These are phyloP conservation scores for Saprolegnia parasitica DNA, from an alignment of 352 stramenopile genomes.

Conservation along the genomic window DNA sequence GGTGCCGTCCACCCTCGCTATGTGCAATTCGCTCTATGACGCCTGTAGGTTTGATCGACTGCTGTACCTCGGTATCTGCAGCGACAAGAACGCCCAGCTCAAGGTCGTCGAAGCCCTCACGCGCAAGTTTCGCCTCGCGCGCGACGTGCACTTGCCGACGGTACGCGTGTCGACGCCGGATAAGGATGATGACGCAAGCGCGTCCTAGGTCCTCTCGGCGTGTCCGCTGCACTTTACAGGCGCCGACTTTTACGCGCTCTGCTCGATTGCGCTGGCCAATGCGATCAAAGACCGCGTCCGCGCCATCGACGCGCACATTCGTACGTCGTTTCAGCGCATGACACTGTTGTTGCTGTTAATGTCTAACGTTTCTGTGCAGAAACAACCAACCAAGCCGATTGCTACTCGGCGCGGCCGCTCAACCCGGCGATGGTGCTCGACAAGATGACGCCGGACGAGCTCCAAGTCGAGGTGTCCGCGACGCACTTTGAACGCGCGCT, in stretches of 20 bases:
- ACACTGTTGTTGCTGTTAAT: neutral
- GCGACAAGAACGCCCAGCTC: slow-evolving; percentile 57
- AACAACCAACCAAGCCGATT: slow-evolving; percentile 66
- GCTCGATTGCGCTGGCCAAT: slow-evolving; percentile 64
- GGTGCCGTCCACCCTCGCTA: slow-evolving; percentile 32
- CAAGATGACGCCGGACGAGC: slow-evolving; percentile 49
- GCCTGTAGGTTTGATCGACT: slow-evolving; percentile 56
- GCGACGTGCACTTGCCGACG: slow-evolving; percentile 51
- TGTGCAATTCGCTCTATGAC: neutral
- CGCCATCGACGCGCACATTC: slow-evolving; percentile 55
- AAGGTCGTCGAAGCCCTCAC: slow-evolving; percentile 83
- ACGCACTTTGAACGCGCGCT: slow-evolving; percentile 57
- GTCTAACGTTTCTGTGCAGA: slow-evolving; percentile 33
- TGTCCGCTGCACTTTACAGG: slow-evolving; percentile 76
- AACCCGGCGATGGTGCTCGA: slow-evolving; percentile 66
- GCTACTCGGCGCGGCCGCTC: slow-evolving; percentile 71
- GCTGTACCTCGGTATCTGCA: slow-evolving; percentile 80
- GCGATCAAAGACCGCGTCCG: slow-evolving; percentile 74
- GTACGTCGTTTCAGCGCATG: slow-evolving; percentile 38
- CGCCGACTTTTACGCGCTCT: slow-evolving; percentile 80
- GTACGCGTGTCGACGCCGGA: slow-evolving; percentile 7
- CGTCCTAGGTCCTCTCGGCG: slow-evolving; percentile 41
- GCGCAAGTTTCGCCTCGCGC: slow-evolving; percentile 65
- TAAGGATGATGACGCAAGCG: neutral
- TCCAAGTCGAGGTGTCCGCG: slow-evolving; percentile 52